Evolutionary conservation across 1,284 basidiomycete species (phyloP), one percentile per base, ranked within the genome.

Genomic region (Coniferiporia sulphurascens): DNA sequence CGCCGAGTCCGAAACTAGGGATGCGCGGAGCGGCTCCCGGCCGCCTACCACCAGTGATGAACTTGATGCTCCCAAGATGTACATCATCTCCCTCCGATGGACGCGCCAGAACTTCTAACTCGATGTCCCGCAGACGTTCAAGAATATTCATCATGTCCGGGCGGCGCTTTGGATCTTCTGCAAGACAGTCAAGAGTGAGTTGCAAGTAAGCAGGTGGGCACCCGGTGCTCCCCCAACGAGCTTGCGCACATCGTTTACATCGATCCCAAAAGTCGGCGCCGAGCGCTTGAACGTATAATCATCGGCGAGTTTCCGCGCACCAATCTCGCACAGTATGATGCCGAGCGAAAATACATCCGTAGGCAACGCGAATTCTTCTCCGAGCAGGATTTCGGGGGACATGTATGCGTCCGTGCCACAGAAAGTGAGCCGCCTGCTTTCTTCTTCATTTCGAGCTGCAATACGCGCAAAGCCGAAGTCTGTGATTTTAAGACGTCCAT

Each of bases 401-500:
- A 91, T 91, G 74, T 93, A 93, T 2, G 91, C 89, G 69, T 98
- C 95, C 0, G 95, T 98, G 15, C 95, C 95, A 67, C 96, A 98
- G 75, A 96, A 98, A 0, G 93, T 97, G 67, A 98, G 86, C 19
- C 94, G 82, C 68, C 89, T 89, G 71, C 85, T 87, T 72, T 99
- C 95, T 61, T 95, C 93, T 56, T 86, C 90, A 67, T 92, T 95
- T 35, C 93, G 82, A 0, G 93, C 93, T 0, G 93, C 93, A 67
- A 98, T 97, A 44, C 94, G 83, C 1, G 94, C 93, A 68, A 95
- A 96, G 7, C 95, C 95, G 73, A 98, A 98, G 71, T 98, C 96
- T 41, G 94, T 96, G 66, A 98, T 87, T 77, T 98, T 99, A 71
- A 98, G 81, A 50, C 96, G 85, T 32, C 94, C 91, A 69, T 98